phyloP scores from a whole-genome alignment of 1,284 basidiomycete genomes.

The Cutaneotrichosporon spelunceum region DNA sequence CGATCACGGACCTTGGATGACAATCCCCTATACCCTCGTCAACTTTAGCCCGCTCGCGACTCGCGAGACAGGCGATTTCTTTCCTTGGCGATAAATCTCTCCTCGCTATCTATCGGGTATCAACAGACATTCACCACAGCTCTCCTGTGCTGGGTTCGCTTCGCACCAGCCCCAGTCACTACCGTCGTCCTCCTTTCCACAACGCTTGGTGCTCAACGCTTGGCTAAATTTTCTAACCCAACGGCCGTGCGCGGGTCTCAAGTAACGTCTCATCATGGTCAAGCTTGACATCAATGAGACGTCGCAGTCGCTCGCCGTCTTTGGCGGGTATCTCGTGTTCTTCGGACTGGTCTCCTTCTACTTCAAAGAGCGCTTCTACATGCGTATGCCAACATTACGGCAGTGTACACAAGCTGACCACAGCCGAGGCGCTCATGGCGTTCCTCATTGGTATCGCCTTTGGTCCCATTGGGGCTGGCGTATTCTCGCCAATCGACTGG shows the following conservation, averaged over 20 bases:
- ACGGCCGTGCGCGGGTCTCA: background rate
- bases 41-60: background rate
- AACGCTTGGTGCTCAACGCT: background rate
- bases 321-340: constrained; percentile 45
- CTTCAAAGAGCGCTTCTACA: constrained; percentile 52
- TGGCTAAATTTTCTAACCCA: background rate
- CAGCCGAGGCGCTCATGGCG: constrained; percentile 92
- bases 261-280: constrained; percentile 39
- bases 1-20: background rate
- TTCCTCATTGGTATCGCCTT: constrained; percentile 91
- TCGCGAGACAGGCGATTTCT: background rate
- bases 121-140: background rate
- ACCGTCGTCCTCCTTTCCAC: background rate
- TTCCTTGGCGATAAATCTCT: background rate
- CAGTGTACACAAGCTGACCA: constrained; percentile 51
- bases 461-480: constrained; percentile 40
- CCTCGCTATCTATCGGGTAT: background rate
- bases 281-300: constrained; percentile 46
- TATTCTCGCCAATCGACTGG: constrained; percentile 36
- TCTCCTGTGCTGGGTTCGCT: background rate
- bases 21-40: background rate
- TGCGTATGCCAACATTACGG: constrained; percentile 38
- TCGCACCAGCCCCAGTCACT: background rate
- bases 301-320: constrained; percentile 44
- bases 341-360: constrained; percentile 50